A percentile compares a stretch with the other conserved stretches of the same genome.
Conservation (phyloP, 2,329 filamentous ascomycete genomes). For the Penicillium psychrosexuale region DNA sequence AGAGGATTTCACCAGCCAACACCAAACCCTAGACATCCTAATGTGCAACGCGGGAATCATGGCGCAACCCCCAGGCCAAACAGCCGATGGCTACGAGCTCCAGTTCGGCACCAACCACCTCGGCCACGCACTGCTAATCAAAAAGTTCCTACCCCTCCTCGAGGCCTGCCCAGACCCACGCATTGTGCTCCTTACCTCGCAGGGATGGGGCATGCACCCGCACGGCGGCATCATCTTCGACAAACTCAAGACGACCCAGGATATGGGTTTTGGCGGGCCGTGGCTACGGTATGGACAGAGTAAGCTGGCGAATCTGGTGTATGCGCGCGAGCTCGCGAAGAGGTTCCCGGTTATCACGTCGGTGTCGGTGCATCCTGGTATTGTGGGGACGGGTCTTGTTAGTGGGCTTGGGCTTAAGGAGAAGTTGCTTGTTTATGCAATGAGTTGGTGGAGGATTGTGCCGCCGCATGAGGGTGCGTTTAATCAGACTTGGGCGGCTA, state of each 20-base stretch:
- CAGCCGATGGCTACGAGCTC: conserved; percentile 49
- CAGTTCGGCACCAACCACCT: conserved; percentile 53
- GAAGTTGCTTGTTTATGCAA: conserved; percentile 9
- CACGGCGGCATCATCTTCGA: conserved; percentile 15
- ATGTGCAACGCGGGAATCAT: conserved; percentile 50
- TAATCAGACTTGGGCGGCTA: conserved; percentile 45
- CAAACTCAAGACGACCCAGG: conserved; percentile 8
- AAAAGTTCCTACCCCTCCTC: conserved; percentile 34
- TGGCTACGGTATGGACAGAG: conserved; percentile 45
- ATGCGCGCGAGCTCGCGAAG: conserved; percentile 40
- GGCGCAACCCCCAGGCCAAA: conserved; percentile 38
- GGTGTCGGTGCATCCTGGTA: conserved; percentile 44
- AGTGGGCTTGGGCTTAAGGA: conserved; percentile 14
- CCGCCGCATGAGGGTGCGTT: conserved; percentile 36
- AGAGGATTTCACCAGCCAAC: conserved; percentile 33
- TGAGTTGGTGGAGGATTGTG: conserved; percentile 12
- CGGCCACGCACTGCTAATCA: conserved; percentile 48
- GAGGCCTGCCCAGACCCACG: background rate
- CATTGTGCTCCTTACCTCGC: conserved; percentile 12
- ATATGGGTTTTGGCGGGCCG: conserved; percentile 17
- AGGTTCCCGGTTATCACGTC: conserved; percentile 38
- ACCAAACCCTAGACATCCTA: conserved; percentile 44
- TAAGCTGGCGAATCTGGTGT: conserved; percentile 51
- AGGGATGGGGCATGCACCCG: background rate
- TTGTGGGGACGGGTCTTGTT: conserved; percentile 39